Evolutionary conservation across 2,329 filamentous ascomycete species (phyloP), one percentile per base, ranked within the genome.

Genomic region (Aspergillus piperis): DNA sequence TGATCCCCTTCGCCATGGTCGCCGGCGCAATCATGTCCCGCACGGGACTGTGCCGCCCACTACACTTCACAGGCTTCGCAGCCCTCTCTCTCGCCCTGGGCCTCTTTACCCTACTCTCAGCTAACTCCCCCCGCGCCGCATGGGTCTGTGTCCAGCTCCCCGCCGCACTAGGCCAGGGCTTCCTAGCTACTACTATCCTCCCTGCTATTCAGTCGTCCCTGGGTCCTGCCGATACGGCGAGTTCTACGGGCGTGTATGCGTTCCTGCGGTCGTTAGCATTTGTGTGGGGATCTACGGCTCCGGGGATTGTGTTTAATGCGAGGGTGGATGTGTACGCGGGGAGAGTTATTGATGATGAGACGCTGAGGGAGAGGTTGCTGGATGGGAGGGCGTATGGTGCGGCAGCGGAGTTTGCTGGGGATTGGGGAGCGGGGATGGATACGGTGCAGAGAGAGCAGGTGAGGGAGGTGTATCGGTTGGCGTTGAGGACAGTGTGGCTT

Each of bases 401-500:
- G 44, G 68, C 67, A 54, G 2, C 47, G 50, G 8, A 42, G 32
- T 15, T 57, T 63, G 13, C 44, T 64, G 8, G 17, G 23, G 8
- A 21, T 5, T 47, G 64, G 6, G 17, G 23, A 4, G 13, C 27
- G n/a, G 36, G 58, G 5, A 5, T 11, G 3, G 44, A 53, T 1
- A 38, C 2, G 1, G 32, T 63, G 1, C 41, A 39, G 27, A 36
- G 30, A 4, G 53, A 53, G 0, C 65, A 79, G 54, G 73, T 81
- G 3, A 59, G 74, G 2, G 54, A 61, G 1, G 71, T 73, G 0
- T 81, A 76, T 58, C 68, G 69, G 0, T 61, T 72, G 32, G 70
- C 73, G 1, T 63, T 81, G 42, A 72, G 67, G 50, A 62, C 64
- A n/a, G 71, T 78, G 2, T 81, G 78, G 75, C 63, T 75, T 3